Evolutionary conservation across 2,329 filamentous ascomycete species (phyloP), one percentile per base, ranked within the genome.

Genomic region (Cytospora mali): DNA sequence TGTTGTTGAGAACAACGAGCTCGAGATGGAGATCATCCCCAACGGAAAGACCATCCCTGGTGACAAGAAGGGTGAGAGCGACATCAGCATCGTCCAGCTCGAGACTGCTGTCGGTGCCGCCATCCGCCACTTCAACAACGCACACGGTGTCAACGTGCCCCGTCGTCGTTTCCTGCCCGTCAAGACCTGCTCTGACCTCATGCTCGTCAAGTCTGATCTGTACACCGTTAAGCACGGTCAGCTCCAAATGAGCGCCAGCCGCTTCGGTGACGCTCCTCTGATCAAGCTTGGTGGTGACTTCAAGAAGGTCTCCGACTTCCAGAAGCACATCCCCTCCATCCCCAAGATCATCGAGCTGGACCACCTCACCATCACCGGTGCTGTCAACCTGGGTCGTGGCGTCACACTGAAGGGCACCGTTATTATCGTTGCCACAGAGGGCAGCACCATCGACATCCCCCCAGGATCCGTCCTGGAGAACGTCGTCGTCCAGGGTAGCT

Each of bases 211-310:
- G 87, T 98, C 95, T 28, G 95, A 99, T 75, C 87, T 99, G 66
- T 99, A 99, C 88, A 96, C 93, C 11, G 88, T 99, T 71, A 95
- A 97, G 88, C 95, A 99, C 81, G 95, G 95, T 70, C 94, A 98
- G 84, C 88, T 99, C 69, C 87, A 97, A 75, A 96, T 99, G 81
- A 96, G 96, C 85, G 88, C 93, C 69, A 93, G 89, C 83, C 92
- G 95, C 70, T 98, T 99, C 78, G 95, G 95, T 69, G 93, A 95
- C 70, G 94, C 95, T 55, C 95, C 95, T 62, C 86, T 99, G 70
- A 99, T 99, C 86, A 99, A 99, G 90, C 90, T 99, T 60, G 95
- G 95, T 71, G 88, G 88, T 73, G 95, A 99, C 85, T 99, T 99
- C 88, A 99, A 99, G 90, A 99, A 99, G 88, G 95, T 99, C 46